Base-by-base conservation (phyloP, 768 basidiomycete genomes). In the Hemileccinum rubropunctum region DNA sequence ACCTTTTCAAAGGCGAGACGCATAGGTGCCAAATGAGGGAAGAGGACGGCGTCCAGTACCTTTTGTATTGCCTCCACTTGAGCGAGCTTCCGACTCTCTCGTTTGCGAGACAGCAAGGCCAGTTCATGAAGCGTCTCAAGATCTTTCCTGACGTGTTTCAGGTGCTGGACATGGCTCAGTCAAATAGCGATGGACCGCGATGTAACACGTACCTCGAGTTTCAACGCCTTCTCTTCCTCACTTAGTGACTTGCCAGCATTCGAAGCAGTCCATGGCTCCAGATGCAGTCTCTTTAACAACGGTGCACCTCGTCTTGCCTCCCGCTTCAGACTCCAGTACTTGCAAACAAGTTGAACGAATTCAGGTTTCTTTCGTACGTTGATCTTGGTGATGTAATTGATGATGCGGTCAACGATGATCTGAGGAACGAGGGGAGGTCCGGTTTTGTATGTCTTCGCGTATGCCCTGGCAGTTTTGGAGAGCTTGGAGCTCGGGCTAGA, bases 291-390 rank as follows among this genome's bases (percentile, higher is more conserved):
- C 69, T 98, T 98, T 57, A 99, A 68, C 52, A 98, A 68, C 11
- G 97, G 95, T 9, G 97, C 97, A 4, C 97, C 97, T 35, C 95
- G 71, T 53, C 97, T 79, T 1, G 84, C 91, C 65, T 98, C 95
- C 4, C 97, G 76, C 71, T 99, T 98, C 67, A 99, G 67, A 69
- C 97, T 98, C 97, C 97, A 99, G 62, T 98, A 99, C 61, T 83
- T 81, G 61, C 90, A 95, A 28, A 94, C 75, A 60, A 82, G 68
- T 42, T 83, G 78, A 12, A 98, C 70, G 48, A 95, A 90, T 39
- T 89, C 86, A 3, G 70, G 59, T 62, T 88, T 91, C 66, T 90
- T 92, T 53, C 87, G 74, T 4, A 97, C 72, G 28, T 66, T 74
- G 36, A 95, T 74, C 57, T 82, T 84, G 33, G 66, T 65, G 33